phyloP scores from a whole-genome alignment of 768 basidiomycete species.

The Suillus weaverae region DNA sequence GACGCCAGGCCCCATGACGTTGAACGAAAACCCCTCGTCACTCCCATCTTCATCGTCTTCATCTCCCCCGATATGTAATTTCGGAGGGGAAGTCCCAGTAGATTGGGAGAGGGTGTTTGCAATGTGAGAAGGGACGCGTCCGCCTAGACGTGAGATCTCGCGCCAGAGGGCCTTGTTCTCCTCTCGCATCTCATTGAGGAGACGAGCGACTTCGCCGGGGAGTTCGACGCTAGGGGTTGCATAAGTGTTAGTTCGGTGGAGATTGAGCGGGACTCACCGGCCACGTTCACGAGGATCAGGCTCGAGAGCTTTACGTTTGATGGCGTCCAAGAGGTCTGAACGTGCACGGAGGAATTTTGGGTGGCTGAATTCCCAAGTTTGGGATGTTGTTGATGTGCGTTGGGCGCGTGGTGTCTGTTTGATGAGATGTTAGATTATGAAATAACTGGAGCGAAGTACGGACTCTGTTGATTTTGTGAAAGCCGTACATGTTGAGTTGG shows the following conservation, averaged over 20 bases:
- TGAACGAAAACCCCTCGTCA: slow-evolving; percentile 4
- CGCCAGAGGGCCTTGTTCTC: slow-evolving; percentile 65
- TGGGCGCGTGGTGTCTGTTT: slow-evolving; percentile 77
- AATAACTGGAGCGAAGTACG: slow-evolving; percentile 21
- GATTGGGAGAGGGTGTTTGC: slow-evolving; percentile 5
- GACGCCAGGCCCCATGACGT: slow-evolving; percentile 13
- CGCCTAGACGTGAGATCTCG: slow-evolving; percentile 25
- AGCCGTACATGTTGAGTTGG: slow-evolving; percentile 95
- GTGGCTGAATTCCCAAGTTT: slow-evolving; percentile 90
- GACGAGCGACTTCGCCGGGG: slow-evolving; percentile 66
- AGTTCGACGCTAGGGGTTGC: slow-evolving; percentile 68
- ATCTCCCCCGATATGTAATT: slow-evolving; percentile 30
- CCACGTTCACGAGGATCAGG: slow-evolving; percentile 59
- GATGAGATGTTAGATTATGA: background rate
- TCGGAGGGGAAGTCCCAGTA: slow-evolving; percentile 16
- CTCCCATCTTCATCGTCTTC: slow-evolving; percentile 24
- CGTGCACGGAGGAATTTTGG: slow-evolving; percentile 81
- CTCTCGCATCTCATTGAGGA: slow-evolving; percentile 64
- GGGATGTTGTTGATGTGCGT: slow-evolving; percentile 75
- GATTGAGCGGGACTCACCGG: slow-evolving; percentile 20
- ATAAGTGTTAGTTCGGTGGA: slow-evolving; percentile 6
- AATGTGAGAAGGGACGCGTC: slow-evolving; percentile 22
- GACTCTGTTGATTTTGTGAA: slow-evolving; percentile 90
- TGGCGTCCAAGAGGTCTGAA: slow-evolving; percentile 79
- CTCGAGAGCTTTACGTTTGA: slow-evolving; percentile 83